phyloP scores from a whole-genome alignment of 2,329 filamentous ascomycete species.

The Diaporthe citriasiana region DNA sequence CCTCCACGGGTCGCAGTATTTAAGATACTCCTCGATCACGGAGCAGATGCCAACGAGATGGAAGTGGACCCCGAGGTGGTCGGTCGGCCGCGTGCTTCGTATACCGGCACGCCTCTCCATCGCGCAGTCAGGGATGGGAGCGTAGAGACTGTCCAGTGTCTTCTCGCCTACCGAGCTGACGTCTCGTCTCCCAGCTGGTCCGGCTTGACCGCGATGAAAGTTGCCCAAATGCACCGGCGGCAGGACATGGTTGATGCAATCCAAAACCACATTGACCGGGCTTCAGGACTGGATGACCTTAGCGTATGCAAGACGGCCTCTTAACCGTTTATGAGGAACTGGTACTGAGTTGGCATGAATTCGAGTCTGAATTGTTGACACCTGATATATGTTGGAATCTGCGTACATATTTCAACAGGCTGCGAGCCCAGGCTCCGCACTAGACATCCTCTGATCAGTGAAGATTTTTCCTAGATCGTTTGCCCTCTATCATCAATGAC shows the following conservation, averaged over 20 bases:
- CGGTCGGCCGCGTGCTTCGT: neutral
- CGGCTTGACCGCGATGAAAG: neutral
- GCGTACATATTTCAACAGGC: neutral
- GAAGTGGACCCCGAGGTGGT: neutral
- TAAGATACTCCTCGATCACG: neutral
- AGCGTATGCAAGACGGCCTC: neutral
- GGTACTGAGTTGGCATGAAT: neutral
- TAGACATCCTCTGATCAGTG: neutral
- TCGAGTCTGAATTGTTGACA: neutral
- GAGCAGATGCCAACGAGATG: conserved; percentile 12
- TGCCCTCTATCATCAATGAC: neutral
- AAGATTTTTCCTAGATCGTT: neutral
- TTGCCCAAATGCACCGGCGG: neutral
- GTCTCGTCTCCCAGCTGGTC: conserved; percentile 13
- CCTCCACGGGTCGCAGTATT: neutral
- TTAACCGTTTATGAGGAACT: neutral
- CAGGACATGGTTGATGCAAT: neutral
- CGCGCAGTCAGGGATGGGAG: neutral
- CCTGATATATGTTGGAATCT: neutral
- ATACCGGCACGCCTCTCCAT: conserved; percentile 6
- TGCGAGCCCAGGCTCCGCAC: neutral
- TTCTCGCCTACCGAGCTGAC: neutral
- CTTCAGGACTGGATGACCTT: neutral
- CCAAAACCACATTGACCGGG: neutral
- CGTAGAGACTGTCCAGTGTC: neutral